A percentile compares a stretch with the other conserved stretches of the same genome.
Evolutionary conservation across 176 grass and related monocot species (phyloP).

Genomic region (Zizania latifolia): DNA sequence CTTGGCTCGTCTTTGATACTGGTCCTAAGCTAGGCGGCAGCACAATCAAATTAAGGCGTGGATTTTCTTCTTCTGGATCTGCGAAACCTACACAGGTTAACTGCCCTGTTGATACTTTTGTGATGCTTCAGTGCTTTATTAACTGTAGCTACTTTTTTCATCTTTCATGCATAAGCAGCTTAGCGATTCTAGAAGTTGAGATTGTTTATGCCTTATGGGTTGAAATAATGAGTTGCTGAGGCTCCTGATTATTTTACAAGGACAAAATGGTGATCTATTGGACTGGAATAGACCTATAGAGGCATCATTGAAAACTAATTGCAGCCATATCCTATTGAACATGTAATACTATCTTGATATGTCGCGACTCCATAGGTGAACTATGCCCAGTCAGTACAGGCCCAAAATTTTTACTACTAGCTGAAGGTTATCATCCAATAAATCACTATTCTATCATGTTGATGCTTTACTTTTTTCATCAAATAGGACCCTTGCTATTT

Average conservation of each 20-base stretch:
- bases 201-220: too few species aligned
- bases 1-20: conserved; percentile 74
- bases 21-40: conserved; percentile 62
- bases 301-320: not conserved
- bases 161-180: not conserved
- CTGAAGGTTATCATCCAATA: not conserved
- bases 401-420: not conserved
- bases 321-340: not conserved
- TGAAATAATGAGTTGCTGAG: too few species aligned
- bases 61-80: conserved; percentile 74
- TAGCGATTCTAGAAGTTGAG: not conserved
- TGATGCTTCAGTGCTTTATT: conserved; percentile 17
- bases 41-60: conserved; percentile 82
- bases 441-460: not conserved
- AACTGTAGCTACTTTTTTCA: not conserved
- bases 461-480: not conserved
- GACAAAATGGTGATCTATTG: not conserved
- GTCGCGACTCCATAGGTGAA: not conserved
- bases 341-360: not conserved
- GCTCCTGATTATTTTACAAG: conserved; percentile 14
- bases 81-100: conserved; percentile 75
- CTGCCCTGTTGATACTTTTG: conserved; percentile 9
- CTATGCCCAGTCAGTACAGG: not conserved
- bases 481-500: not conserved
- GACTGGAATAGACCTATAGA: conserved; percentile 2